Percentiles rank a stretch among this genome's conserved stretches.
Evolutionary conservation across 768 basidiomycete species (phyloP).

Genomic region (Megacollybia marginata): DNA sequence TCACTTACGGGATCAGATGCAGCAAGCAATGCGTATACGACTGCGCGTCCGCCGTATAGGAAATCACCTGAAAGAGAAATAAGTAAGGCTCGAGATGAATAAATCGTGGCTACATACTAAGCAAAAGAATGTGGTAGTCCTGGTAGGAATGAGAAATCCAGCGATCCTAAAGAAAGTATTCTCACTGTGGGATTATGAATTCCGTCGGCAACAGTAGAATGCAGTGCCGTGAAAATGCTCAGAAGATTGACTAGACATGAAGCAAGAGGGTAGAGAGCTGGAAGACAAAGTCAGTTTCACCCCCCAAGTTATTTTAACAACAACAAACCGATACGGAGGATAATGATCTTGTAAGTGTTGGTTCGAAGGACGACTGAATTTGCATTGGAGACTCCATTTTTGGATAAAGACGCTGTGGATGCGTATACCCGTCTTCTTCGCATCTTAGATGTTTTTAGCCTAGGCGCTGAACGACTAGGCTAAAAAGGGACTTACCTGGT

Average conservation of each 20-base stretch:
- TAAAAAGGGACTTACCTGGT: constrained; percentile 12
- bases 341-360: constrained; percentile 6
- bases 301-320: not conserved
- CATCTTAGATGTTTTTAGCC: not conserved
- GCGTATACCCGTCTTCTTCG: too few species aligned
- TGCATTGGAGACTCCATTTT: not conserved
- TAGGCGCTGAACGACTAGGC: not conserved
- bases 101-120: constrained; percentile 3
- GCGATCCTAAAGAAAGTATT: not conserved
- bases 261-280: constrained; percentile 10
- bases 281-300: not conserved
- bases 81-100: not conserved
- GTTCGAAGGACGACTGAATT: not conserved
- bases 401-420: not conserved
- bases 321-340: constrained; percentile 10
- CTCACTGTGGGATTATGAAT: constrained; percentile 8
- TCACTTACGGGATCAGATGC: constrained; percentile 11
- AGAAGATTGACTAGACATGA: constrained; percentile 10
- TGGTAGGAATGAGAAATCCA: not conserved
- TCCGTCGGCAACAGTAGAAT: constrained; percentile 7
- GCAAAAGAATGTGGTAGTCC: constrained; percentile 3
- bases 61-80: constrained; percentile 7
- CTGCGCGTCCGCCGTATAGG: constrained; percentile 11
- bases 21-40: constrained; percentile 9
- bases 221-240: constrained; percentile 9